These are phyloP conservation scores for Quercus robur DNA, from an alignment of 306 rosid genomes.

Conservation along the genomic window DNA sequence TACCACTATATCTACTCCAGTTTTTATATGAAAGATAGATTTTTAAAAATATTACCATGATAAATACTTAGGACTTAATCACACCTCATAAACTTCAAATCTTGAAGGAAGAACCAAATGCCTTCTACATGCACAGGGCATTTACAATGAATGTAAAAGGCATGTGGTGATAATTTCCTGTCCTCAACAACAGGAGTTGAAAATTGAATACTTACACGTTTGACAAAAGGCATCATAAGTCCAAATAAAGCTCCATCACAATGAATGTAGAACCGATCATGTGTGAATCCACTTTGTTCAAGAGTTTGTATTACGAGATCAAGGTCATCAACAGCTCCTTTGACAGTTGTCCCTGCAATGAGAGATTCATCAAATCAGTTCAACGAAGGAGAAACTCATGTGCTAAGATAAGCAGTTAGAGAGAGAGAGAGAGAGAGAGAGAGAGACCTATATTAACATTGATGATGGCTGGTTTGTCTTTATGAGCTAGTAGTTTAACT, in stretches of 20 bases:
- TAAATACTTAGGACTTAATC: neutral
- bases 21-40: neutral
- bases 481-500: conserved; percentile 38
- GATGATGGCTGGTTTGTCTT: conserved; percentile 67
- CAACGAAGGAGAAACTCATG: neutral
- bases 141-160: neutral
- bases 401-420: neutral
- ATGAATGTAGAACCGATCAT: conserved; percentile 62
- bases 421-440: neutral
- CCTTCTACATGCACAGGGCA: neutral
- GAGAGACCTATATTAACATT: conserved; percentile 60
- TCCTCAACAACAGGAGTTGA: neutral
- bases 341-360: conserved; percentile 59
- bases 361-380: neutral
- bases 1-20: neutral
- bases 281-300: conserved; percentile 46
- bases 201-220: conserved; percentile 29
- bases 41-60: neutral
- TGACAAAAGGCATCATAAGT: conserved; percentile 65
- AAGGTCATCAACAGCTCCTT: conserved; percentile 63
- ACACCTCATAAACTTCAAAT: no score
- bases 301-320: conserved; percentile 50
- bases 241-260: conserved; percentile 73
- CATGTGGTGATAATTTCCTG: neutral
- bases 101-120: neutral